These are phyloP conservation scores for Dioscorea dumetorum DNA, from an alignment of 106 monocot genomes.

Conservation along the genomic window DNA sequence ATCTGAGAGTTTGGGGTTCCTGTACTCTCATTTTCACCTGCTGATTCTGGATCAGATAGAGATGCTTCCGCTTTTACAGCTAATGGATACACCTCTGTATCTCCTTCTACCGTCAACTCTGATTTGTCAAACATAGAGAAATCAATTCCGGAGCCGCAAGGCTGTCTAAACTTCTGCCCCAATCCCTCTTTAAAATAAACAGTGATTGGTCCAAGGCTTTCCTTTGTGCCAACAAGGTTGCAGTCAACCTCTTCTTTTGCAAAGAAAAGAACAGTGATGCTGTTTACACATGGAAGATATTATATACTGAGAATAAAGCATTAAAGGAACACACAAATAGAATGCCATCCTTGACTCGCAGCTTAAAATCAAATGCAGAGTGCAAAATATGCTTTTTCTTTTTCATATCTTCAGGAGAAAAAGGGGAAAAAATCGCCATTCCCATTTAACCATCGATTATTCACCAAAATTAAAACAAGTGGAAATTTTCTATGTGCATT, in stretches of 20 bases:
- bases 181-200: slow-evolving; percentile 48
- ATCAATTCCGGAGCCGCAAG: slow-evolving; percentile 57
- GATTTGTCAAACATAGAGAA: slow-evolving; percentile 47
- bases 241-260: slow-evolving; percentile 56
- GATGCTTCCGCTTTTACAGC: slow-evolving; percentile 63
- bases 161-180: slow-evolving; percentile 69
- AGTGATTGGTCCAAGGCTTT: slow-evolving; percentile 31
- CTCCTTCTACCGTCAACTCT: slow-evolving; percentile 36
- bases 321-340: too few species aligned
- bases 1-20: slow-evolving; percentile 50
- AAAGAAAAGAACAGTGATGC: slow-evolving; percentile 41
- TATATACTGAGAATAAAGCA: too few species aligned
- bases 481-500: too few species aligned
- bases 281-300: neutral
- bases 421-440: too few species aligned
- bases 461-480: too few species aligned
- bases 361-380: too few species aligned
- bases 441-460: too few species aligned
- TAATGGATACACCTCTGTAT: slow-evolving; percentile 46
- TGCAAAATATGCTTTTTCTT: too few species aligned
- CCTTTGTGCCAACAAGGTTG: slow-evolving; percentile 31
- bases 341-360: too few species aligned
- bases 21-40: slow-evolving; percentile 15
- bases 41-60: slow-evolving; percentile 14
- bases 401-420: too few species aligned